Evolutionary conservation across 2,329 filamentous ascomycete genomes (phyloP), one percentile per base, ranked within the genome.

Genomic region (Mycosphaerella arachidis): DNA sequence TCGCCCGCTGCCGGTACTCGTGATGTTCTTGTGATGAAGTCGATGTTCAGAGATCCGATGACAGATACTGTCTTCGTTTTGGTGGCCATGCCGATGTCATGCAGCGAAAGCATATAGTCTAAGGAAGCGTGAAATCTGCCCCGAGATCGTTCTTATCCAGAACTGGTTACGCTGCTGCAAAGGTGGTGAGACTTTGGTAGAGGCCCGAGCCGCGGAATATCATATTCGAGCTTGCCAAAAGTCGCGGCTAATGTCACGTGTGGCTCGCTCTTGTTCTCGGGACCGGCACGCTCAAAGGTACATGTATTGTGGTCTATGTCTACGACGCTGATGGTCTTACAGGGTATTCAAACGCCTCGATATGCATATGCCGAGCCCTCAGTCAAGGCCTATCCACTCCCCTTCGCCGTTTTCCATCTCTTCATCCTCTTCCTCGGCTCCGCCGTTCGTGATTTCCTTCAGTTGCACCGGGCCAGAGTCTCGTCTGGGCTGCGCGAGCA

Each of bases 11-110:
- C 78, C 1, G 94, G 93, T 64, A 96, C 86, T 64, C 93, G 90
- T 5, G 90, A 81, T 35, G 94, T 94, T 69, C 91, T 87, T 45
- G 91, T 92, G 64, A 96, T 90, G 64, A 97, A 87, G 78, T 99
- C 93, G 73, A 91, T 90, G 78, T 97, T 97, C 62, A 99, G 86
- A 35, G 93, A 97, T 68, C 93, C 93, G 67, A 97, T 86, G 63
- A 97, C 84, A 64, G 89, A 88, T 74, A 97, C 60, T n/a, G 55
- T 60, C 33, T 50, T 48, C 20, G 54, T 53, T 18, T 56, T 20
- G 52, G 6, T 12, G 33, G 56, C 37, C 61, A 63, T 63, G 10
- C 35, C 24, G 50, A 35, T 50, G 27, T 50, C 30, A n/a, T 12
- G 29, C 20, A 29, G 9, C 6, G 4, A 29, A 27, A 29, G 20